Conservation (phyloP, 2,329 filamentous ascomycete species). For the Claviceps fusiformis region DNA sequence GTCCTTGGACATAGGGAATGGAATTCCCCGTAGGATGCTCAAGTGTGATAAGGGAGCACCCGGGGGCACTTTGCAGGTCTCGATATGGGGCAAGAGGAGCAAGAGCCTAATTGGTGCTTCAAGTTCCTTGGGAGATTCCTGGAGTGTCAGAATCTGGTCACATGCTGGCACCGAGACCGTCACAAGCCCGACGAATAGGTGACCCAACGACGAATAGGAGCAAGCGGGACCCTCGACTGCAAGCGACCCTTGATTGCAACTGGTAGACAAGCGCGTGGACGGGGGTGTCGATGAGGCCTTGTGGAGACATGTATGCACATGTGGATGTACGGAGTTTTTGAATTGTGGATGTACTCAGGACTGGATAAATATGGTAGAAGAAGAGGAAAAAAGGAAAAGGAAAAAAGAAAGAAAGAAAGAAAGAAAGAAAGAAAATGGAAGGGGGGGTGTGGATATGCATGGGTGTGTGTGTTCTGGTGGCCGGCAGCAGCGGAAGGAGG, state of each 20-base stretch:
- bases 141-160: background rate
- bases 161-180: background rate
- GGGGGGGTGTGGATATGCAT: background rate
- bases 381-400: too few relatives aligned
- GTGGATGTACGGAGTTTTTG: conserved; percentile 3
- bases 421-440: background rate
- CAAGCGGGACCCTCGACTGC: background rate
- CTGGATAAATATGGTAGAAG: background rate
- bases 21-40: background rate
- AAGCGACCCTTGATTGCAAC: background rate
- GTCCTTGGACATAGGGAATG: background rate
- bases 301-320: background rate
- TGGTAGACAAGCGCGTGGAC: background rate
- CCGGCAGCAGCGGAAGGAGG: background rate
- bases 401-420: too few relatives aligned
- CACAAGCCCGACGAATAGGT: background rate
- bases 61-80: background rate
- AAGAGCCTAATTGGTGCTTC: background rate
- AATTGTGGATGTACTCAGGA: conserved; percentile 1
- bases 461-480: background rate
- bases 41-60: background rate
- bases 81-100: background rate
- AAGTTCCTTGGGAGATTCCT: conserved; percentile 1
- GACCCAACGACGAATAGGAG: background rate
- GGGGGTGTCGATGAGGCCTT: background rate